A percentile compares a stretch with the other conserved stretches of the same genome.
Evolutionary conservation across 768 basidiomycete genomes (phyloP).

Genomic region (Termitomyces bulborhizus): DNA sequence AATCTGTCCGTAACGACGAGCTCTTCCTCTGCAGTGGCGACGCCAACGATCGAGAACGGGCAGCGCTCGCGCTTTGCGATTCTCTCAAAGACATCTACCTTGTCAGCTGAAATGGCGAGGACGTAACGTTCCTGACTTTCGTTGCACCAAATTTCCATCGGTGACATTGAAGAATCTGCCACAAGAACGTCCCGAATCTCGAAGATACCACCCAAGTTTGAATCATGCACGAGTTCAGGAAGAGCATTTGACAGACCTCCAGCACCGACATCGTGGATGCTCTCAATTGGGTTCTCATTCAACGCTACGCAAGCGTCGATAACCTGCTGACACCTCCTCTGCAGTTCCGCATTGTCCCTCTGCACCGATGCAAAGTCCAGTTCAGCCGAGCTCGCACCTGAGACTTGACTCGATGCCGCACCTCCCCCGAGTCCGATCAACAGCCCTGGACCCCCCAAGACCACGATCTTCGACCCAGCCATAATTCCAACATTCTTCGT

Average conservation of each 20-base stretch:
- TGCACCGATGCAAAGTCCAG: slow-evolving; percentile 98
- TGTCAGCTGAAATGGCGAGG: slow-evolving; percentile 71
- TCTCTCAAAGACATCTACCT: slow-evolving; percentile 55
- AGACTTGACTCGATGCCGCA: slow-evolving; percentile 90
- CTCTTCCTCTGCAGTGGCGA: slow-evolving; percentile 75
- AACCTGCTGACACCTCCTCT: slow-evolving; percentile 94
- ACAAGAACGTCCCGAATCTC: slow-evolving; percentile 93
- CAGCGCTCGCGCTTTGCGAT: slow-evolving; percentile 88
- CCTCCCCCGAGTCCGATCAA: slow-evolving; percentile 96
- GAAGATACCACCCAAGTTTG: slow-evolving; percentile 83
- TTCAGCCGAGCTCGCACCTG: slow-evolving; percentile 85
- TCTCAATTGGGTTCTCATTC: slow-evolving; percentile 76
- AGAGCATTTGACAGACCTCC: slow-evolving; percentile 96
- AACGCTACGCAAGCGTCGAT: slow-evolving; percentile 82
- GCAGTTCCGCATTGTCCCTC: slow-evolving; percentile 97
- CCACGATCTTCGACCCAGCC: slow-evolving; percentile 82
- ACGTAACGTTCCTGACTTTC: slow-evolving; percentile 98
- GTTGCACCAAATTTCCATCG: slow-evolving; percentile 99
- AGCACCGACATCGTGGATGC: slow-evolving; percentile 97
- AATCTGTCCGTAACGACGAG: slow-evolving; percentile 88
- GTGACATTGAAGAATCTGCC: slow-evolving; percentile 91
- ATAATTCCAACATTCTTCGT: slow-evolving; percentile 72
- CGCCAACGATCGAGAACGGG: slow-evolving; percentile 89
- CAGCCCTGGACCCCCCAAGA: slow-evolving; percentile 93
- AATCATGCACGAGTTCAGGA: slow-evolving; percentile 95